Conservation (phyloP, 495 filamentous ascomycete species). For the Platismatia glauca region DNA sequence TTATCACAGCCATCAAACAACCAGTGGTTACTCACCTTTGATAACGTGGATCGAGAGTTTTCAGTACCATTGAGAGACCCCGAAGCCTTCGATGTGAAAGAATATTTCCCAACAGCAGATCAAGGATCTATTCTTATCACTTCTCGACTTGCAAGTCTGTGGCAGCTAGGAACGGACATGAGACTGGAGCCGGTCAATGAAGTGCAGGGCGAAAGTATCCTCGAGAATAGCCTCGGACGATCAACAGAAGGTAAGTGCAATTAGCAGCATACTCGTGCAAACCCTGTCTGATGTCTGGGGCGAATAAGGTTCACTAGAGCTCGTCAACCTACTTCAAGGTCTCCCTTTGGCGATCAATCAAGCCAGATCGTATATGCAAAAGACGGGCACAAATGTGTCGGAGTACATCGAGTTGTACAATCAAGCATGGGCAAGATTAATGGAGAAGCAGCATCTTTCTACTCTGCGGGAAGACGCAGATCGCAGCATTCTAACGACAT, state of each 20-base stretch:
- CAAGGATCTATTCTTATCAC: constrained; percentile 37
- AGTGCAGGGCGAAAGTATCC: background rate
- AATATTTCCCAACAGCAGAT: constrained; percentile 30
- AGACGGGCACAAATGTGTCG: background rate
- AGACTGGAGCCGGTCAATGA: background rate
- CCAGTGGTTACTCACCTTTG: constrained; percentile 34
- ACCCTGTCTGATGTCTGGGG: background rate
- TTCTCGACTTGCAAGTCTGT: constrained; percentile 25
- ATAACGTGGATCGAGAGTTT: constrained; percentile 25
- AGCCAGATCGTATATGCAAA: background rate
- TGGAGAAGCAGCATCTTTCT: background rate
- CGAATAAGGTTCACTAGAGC: background rate
- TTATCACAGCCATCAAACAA: constrained; percentile 29
- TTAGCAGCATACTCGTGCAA: background rate
- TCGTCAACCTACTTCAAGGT: background rate
- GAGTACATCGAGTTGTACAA: background rate
- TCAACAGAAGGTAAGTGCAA: background rate
- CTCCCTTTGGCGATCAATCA: background rate
- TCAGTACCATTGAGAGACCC: constrained; percentile 25
- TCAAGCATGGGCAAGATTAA: background rate
- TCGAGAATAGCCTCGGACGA: background rate
- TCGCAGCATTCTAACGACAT: background rate
- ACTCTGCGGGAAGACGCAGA: background rate
- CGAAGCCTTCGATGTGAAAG: constrained; percentile 29
- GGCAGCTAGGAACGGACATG: background rate